Conservation (phyloP, 495 filamentous ascomycete species). For the Neurospora sublineolata region DNA sequence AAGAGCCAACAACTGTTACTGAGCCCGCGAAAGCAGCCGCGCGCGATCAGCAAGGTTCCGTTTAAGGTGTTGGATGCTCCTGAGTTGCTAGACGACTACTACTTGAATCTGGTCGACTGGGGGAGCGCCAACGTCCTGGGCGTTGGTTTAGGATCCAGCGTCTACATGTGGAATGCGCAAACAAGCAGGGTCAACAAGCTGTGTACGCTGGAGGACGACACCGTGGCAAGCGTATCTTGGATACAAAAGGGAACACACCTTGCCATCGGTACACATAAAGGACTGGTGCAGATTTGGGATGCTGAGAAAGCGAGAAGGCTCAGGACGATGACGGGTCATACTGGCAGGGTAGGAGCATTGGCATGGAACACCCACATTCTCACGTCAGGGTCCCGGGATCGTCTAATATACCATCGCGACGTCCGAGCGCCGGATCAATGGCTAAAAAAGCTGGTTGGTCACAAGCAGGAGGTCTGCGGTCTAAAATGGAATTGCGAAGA, state of each 20-base stretch:
- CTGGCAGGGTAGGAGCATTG: constrained; percentile 75
- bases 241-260: constrained; percentile 94
- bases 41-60: constrained; percentile 87
- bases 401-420: constrained; percentile 86
- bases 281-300: constrained; percentile 95
- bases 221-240: constrained; percentile 92
- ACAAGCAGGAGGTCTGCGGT: constrained; percentile 98
- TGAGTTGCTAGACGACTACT: constrained; percentile 93
- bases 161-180: constrained; percentile 98
- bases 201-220: constrained; percentile 86
- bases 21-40: constrained; percentile 73
- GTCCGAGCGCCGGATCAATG: constrained; percentile 89
- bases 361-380: constrained; percentile 98
- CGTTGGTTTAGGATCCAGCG: constrained; percentile 80
- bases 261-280: constrained; percentile 86
- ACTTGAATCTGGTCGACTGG: constrained; percentile 95
- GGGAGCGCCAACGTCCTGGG: constrained; percentile 89
- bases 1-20: constrained; percentile 85
- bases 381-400: constrained; percentile 88
- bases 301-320: constrained; percentile 72
- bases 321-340: constrained; percentile 93
- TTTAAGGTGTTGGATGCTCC: constrained; percentile 97
- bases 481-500: constrained; percentile 94
- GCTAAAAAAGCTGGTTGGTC: constrained; percentile 71
- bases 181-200: constrained; percentile 80